Evolutionary conservation across 441 rosid species (phyloP).

Genomic region (Gossypium aridum): DNA sequence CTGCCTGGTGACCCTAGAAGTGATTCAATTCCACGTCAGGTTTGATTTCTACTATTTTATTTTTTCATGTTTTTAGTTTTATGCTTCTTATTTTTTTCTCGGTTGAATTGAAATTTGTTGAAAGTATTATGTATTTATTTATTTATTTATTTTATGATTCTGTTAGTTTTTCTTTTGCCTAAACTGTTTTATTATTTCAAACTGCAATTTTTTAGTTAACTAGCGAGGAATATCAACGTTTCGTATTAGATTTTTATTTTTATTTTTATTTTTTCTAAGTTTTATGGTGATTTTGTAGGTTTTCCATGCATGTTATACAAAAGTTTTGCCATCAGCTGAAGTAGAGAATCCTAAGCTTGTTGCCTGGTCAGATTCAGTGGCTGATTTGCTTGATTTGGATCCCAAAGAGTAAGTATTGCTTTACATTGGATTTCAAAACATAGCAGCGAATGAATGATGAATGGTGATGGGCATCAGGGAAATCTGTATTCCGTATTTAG

Average conservation of each 20-base stretch:
- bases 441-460: background rate
- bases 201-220: background rate
- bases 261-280: background rate
- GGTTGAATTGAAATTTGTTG: slow-evolving; percentile 1
- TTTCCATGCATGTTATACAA: slow-evolving; percentile 76
- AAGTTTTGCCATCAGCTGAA: slow-evolving; percentile 81
- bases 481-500: background rate
- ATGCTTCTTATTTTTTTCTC: background rate
- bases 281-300: slow-evolving; percentile 38
- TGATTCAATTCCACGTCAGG: slow-evolving; percentile 80
- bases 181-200: background rate
- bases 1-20: slow-evolving; percentile 78
- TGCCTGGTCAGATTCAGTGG: slow-evolving; percentile 91
- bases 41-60: slow-evolving; percentile 9
- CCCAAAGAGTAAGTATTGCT: slow-evolving; percentile 66
- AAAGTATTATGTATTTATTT: background rate
- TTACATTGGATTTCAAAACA: background rate
- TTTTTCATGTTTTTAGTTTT: background rate
- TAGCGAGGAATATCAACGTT: background rate
- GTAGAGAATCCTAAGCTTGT: slow-evolving; percentile 89
- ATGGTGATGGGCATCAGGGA: background rate
- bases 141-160: background rate
- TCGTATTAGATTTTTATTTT: background rate
- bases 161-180: background rate
- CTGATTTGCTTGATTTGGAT: slow-evolving; percentile 74